These are phyloP conservation scores for Trametes sanguinea DNA, from an alignment of 768 basidiomycete genomes.

Conservation along the genomic window DNA sequence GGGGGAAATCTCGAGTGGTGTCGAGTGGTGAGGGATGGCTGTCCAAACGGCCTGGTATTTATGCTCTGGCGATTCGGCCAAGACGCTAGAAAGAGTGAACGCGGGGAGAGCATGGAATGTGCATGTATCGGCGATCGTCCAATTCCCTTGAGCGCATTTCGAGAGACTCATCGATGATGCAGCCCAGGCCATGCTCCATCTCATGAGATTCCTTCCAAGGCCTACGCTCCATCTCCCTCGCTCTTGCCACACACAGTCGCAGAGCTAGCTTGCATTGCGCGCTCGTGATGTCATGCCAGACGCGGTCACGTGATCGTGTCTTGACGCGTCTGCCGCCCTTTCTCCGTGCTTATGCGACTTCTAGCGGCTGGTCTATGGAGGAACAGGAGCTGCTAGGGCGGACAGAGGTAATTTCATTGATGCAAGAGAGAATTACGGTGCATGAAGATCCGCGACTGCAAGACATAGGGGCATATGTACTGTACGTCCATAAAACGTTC, in stretches of 20 bases:
- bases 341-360: too few species aligned
- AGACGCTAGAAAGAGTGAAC: neutral
- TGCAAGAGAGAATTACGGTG: neutral
- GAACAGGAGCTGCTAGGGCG: too few species aligned
- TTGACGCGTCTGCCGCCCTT: neutral
- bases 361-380: too few species aligned
- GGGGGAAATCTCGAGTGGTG: too few species aligned
- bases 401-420: too few species aligned
- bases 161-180: constrained; percentile 9
- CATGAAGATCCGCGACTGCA: neutral
- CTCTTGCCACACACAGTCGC: too few species aligned
- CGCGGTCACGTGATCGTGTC: constrained; percentile 7
- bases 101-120: constrained; percentile 2
- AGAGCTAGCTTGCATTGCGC: neutral
- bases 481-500: neutral
- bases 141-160: neutral
- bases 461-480: neutral
- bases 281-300: neutral
- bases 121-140: constrained; percentile 11
- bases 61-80: neutral
- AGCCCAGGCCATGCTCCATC: neutral
- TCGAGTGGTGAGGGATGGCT: neutral
- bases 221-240: too few species aligned
- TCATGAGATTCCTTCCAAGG: too few species aligned
- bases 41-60: neutral